Conservation (phyloP, 192 early-diverging fungal genomes). For the Helicostylum pulchrum region DNA sequence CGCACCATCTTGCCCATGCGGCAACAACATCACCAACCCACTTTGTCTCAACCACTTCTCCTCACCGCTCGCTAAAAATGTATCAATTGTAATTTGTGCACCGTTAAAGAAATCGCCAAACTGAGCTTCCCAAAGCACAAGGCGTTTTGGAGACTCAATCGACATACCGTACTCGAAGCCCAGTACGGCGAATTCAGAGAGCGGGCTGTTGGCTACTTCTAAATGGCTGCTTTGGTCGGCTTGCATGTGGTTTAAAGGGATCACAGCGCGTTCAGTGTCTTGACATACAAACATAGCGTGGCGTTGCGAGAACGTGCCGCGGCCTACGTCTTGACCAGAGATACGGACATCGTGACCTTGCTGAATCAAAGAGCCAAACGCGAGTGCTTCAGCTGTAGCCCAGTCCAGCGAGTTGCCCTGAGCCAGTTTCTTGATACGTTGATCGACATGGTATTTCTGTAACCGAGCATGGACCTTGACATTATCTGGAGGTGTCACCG, state of each 20-base stretch:
- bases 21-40: constrained; percentile 88
- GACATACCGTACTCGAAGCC: constrained; percentile 96
- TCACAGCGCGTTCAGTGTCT: constrained; percentile 77
- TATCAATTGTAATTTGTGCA: constrained; percentile 94
- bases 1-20: constrained; percentile 93
- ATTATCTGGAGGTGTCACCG: constrained; percentile 66
- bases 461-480: constrained; percentile 82
- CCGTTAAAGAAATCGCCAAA: constrained; percentile 98
- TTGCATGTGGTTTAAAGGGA: constrained; percentile 74
- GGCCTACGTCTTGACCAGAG: constrained; percentile 96
- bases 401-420: constrained; percentile 80
- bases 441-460: constrained; percentile 87
- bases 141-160: constrained; percentile 77
- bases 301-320: constrained; percentile 96
- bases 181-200: constrained; percentile 93
- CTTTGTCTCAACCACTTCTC: constrained; percentile 93
- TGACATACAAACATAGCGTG: constrained; percentile 97
- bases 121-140: constrained; percentile 98
- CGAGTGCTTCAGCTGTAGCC: constrained; percentile 92
- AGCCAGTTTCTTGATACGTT: constrained; percentile 68
- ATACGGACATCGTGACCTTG: constrained; percentile 90
- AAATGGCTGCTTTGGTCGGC: constrained; percentile 17
- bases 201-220: constrained; percentile 85
- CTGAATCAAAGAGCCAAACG: constrained; percentile 81
- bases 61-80: constrained; percentile 84